These are phyloP conservation scores for Colletotrichum siamense DNA, from an alignment of 2,329 filamentous ascomycete species.

Conservation along the genomic window DNA sequence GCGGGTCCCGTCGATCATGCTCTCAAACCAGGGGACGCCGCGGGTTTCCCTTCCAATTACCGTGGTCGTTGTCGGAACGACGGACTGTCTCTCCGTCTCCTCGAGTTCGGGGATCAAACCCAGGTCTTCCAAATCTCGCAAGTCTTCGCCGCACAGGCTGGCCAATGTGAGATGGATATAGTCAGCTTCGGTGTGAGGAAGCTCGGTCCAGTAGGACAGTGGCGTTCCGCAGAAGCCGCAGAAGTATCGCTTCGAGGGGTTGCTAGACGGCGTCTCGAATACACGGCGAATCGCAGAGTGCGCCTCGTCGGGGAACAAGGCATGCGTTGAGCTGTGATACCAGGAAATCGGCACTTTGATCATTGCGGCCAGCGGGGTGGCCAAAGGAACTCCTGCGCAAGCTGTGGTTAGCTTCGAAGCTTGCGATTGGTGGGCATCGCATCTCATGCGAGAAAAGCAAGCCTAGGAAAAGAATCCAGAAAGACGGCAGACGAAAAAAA, in stretches of 20 bases:
- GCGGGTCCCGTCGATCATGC: constrained; percentile 76
- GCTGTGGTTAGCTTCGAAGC: constrained; percentile 19
- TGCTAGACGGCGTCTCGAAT: constrained; percentile 66
- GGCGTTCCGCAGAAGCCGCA: constrained; percentile 93
- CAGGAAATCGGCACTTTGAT: constrained; percentile 81
- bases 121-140: constrained; percentile 75
- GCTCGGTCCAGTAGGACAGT: constrained; percentile 82
- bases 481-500: neutral
- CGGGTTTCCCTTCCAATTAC: constrained; percentile 63
- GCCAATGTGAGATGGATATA: constrained; percentile 85
- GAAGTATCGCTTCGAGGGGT: constrained; percentile 74
- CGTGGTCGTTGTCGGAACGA: constrained; percentile 34
- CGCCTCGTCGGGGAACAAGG: constrained; percentile 81
- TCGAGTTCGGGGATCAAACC: constrained; percentile 67
- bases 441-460: neutral
- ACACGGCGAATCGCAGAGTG: constrained; percentile 68
- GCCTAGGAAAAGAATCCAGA: neutral
- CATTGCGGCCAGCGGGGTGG: constrained; percentile 78
- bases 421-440: neutral
- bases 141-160: constrained; percentile 73
- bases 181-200: constrained; percentile 72
- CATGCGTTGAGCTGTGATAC: constrained; percentile 78
- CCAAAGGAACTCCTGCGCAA: constrained; percentile 66
- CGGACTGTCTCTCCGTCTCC: constrained; percentile 28
- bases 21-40: constrained; percentile 86